Conservation (phyloP, 805 yeast genomes). For the Candida sanyiensis region DNA sequence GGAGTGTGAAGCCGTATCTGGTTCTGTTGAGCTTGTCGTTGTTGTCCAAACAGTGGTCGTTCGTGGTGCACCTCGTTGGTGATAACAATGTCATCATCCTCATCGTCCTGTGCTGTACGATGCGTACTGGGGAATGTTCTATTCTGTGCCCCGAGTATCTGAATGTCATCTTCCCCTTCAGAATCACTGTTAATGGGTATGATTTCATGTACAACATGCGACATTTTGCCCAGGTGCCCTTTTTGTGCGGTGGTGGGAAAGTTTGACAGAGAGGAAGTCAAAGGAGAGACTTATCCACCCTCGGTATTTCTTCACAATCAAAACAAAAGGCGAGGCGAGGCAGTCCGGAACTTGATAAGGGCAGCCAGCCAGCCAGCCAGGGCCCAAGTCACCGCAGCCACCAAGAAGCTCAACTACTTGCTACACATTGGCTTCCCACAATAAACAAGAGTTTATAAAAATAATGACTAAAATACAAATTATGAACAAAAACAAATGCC, state of each 20-base stretch:
- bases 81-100: neutral
- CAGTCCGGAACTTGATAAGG: neutral
- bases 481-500: conserved; percentile 8
- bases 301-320: too few relatives aligned
- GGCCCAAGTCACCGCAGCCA: neutral
- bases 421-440: neutral
- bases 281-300: too few relatives aligned
- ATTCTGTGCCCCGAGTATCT: conserved; percentile 4
- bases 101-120: neutral
- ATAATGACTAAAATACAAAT: conserved; percentile 13
- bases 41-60: neutral
- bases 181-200: neutral
- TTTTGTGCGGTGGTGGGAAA: too few relatives aligned
- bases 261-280: too few relatives aligned
- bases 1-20: conserved; percentile 11
- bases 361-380: neutral
- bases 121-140: too few relatives aligned
- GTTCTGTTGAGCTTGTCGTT: neutral
- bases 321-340: too few relatives aligned
- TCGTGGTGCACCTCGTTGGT: neutral
- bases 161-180: conserved; percentile 9
- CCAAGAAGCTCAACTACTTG: neutral
- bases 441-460: conserved; percentile 5
- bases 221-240: too few relatives aligned
- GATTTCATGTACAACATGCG: neutral